Evolutionary conservation across 2,329 filamentous ascomycete species (phyloP).

Genomic region (Achaetomium macrosporum): DNA sequence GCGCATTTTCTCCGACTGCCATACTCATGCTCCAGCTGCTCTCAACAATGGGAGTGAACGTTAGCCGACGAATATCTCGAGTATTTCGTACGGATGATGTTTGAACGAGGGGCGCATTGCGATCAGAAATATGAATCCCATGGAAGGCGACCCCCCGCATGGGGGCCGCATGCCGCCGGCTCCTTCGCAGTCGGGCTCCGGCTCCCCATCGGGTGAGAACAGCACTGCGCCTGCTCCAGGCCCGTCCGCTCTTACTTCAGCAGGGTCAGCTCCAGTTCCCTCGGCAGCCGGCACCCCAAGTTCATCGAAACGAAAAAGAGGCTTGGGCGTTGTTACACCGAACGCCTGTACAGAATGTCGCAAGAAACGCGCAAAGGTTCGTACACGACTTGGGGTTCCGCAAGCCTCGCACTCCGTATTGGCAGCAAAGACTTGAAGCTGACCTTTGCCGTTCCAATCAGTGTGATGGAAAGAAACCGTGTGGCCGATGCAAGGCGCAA

Average conservation of each 20-base stretch:
- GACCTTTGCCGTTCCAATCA: constrained; percentile 25
- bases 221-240: constrained; percentile 7
- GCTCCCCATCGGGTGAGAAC: constrained; percentile 8
- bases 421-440: not conserved
- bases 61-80: constrained; percentile 2
- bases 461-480: constrained; percentile 56
- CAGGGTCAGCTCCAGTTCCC: constrained; percentile 23
- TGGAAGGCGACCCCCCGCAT: constrained; percentile 18
- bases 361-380: constrained; percentile 57
- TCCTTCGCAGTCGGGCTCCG: constrained; percentile 5
- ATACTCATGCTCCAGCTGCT: not conserved
- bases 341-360: constrained; percentile 58
- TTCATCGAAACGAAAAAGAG: constrained; percentile 47
- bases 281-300: constrained; percentile 19
- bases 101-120: not conserved
- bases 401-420: not conserved
- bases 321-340: constrained; percentile 51
- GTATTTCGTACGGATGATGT: constrained; percentile 1
- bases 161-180: constrained; percentile 5
- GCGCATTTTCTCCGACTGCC: not conserved
- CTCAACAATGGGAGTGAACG: constrained; percentile 14
- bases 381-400: constrained; percentile 3
- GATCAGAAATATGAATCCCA: constrained; percentile 17
- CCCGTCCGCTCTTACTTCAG: constrained; percentile 24
- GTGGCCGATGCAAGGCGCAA: constrained; percentile 49